Conservation (phyloP, 192 early-diverging fungal species). For the Linnemannia schmuckeri region DNA sequence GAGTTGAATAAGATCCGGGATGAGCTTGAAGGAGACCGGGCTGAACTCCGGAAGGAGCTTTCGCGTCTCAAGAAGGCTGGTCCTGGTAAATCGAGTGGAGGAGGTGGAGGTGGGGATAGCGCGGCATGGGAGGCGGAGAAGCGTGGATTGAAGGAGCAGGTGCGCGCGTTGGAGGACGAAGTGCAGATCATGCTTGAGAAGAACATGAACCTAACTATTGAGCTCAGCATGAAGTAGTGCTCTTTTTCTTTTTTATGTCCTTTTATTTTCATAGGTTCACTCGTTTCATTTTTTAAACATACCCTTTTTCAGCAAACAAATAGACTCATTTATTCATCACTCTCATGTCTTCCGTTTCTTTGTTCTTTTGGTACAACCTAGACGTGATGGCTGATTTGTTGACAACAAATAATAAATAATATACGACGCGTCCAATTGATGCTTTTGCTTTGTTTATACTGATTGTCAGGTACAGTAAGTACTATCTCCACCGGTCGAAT, state of each 20-base stretch:
- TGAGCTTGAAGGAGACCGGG: slow-evolving; percentile 43
- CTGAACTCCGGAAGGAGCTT: slow-evolving; percentile 28
- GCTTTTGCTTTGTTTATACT: too few relatives aligned
- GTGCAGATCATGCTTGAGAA: slow-evolving; percentile 56
- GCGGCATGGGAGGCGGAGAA: slow-evolving; percentile 50
- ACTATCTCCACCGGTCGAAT: too few relatives aligned
- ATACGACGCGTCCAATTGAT: too few relatives aligned
- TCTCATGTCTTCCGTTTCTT: neutral
- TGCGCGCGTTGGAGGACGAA: slow-evolving; percentile 39
- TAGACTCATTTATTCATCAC: neutral
- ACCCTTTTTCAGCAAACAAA: neutral
- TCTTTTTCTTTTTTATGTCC: neutral
- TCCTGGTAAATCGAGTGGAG: neutral
- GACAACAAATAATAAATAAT: too few relatives aligned
- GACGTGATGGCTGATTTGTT: neutral
- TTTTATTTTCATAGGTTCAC: neutral
- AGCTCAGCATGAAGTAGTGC: slow-evolving; percentile 41
- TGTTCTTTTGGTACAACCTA: neutral
- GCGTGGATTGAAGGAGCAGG: slow-evolving; percentile 23
- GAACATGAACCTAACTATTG: slow-evolving; percentile 56
- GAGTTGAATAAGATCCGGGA: slow-evolving; percentile 53
- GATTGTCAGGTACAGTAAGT: too few relatives aligned
- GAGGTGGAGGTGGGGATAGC: neutral
- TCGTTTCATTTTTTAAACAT: neutral
- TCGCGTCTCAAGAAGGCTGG: slow-evolving; percentile 43